Conservation (phyloP, 208 protist species). For the Trypanosoma vivax region DNA sequence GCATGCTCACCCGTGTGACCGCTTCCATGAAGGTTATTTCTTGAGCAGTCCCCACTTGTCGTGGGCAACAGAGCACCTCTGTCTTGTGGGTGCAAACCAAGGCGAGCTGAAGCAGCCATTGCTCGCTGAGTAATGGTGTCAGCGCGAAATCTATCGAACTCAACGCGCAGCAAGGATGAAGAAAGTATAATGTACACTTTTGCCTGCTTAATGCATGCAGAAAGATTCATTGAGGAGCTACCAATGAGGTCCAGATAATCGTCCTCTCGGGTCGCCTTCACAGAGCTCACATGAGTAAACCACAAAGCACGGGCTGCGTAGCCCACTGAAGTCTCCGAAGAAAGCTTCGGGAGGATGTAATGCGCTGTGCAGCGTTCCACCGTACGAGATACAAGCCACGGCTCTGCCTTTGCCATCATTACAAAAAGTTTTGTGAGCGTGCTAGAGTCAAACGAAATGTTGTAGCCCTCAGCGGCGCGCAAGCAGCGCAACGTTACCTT, state of each 20-base stretch:
- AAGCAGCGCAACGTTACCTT: conserved; percentile 18
- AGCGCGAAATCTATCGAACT: conserved; percentile 18
- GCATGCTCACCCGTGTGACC: too few relatives aligned
- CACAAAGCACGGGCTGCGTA: conserved; percentile 34
- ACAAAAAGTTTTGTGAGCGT: conserved; percentile 36
- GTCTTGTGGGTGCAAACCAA: conserved; percentile 23
- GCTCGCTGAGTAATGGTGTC: conserved; percentile 7
- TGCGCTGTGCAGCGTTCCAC: conserved; percentile 35
- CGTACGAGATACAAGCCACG: conserved; percentile 25
- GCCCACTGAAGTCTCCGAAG: conserved; percentile 9
- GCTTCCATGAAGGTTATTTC: too few relatives aligned
- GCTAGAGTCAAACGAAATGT: not conserved
- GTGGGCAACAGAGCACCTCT: too few relatives aligned
- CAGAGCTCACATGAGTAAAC: conserved; percentile 39
- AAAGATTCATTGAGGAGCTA: conserved; percentile 4
- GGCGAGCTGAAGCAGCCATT: conserved; percentile 41
- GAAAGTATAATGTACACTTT: conserved; percentile 11
- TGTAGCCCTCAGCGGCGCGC: conserved; percentile 1
- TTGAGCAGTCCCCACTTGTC: too few relatives aligned
- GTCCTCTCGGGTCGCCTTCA: conserved; percentile 40
- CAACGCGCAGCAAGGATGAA: conserved; percentile 13
- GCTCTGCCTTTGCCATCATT: conserved; percentile 22
- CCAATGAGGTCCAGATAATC: conserved; percentile 34
- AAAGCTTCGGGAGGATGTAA: conserved; percentile 28
- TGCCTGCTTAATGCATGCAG: not conserved